Percentiles rank a stretch among this genome's conserved stretches.
These are phyloP conservation scores for Luzula sylvatica DNA, from an alignment of 176 grass and related monocot genomes.

Conservation along the genomic window DNA sequence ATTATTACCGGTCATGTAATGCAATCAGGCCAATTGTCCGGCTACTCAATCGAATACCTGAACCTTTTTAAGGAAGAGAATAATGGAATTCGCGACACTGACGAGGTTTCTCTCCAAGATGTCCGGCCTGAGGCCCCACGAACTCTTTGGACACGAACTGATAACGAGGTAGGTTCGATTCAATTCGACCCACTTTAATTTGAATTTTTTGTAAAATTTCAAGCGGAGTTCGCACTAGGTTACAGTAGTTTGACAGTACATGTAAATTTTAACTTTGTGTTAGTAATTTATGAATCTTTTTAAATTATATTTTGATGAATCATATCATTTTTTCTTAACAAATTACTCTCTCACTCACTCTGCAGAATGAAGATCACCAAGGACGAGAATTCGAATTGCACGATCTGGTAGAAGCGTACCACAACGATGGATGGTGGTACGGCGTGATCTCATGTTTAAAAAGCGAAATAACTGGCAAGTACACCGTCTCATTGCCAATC, in stretches of 20 bases:
- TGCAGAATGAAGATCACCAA: background rate
- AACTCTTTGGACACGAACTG: background rate
- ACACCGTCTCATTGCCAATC: slow-evolving; percentile 41
- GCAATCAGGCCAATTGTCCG: background rate
- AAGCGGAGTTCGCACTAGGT: too few relatives aligned
- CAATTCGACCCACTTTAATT: background rate
- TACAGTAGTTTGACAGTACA: too few relatives aligned
- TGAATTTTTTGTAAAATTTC: background rate
- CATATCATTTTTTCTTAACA: background rate
- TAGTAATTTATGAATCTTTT: too few relatives aligned
- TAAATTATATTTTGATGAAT: too few relatives aligned
- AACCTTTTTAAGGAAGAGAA: background rate
- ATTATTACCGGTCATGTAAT: background rate
- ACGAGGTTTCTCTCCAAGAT: background rate
- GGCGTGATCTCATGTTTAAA: slow-evolving; percentile 23
- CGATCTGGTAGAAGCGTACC: slow-evolving; percentile 36
- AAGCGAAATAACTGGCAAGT: background rate
- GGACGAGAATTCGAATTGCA: background rate
- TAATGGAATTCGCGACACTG: background rate
- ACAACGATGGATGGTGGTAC: slow-evolving; percentile 46
- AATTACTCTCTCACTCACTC: background rate
- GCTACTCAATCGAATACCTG: background rate
- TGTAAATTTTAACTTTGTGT: too few relatives aligned
- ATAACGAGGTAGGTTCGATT: slow-evolving; percentile 5
- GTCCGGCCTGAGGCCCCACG: slow-evolving; percentile 5